These are phyloP conservation scores for Beauveria varroae DNA, from an alignment of 2,329 filamentous ascomycete species.

Conservation along the genomic window DNA sequence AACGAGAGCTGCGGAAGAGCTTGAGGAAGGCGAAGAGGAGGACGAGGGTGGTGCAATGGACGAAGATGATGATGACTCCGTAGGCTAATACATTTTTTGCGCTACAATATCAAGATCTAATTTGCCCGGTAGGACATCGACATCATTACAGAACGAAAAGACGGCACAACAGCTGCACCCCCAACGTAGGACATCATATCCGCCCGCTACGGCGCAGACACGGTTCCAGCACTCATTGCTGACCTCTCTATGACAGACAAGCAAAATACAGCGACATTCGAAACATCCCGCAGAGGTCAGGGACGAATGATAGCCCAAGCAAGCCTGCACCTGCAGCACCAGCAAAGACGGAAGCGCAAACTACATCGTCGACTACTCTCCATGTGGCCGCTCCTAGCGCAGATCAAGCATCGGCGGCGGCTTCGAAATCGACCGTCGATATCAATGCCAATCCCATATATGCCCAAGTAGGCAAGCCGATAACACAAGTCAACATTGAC, in stretches of 20 bases:
- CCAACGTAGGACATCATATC: constrained; percentile 39
- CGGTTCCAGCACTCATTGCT: background rate
- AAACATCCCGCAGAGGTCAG: constrained; percentile 55
- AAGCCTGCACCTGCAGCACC: constrained; percentile 41
- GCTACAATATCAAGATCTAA: background rate
- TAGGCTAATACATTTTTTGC: constrained; percentile 18
- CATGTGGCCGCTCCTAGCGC: constrained; percentile 36
- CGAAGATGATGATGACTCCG: constrained; percentile 50
- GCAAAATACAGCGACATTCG: constrained; percentile 57
- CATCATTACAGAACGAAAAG: constrained; percentile 60
- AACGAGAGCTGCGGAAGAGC: constrained; percentile 39
- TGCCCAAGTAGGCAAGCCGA: constrained; percentile 70
- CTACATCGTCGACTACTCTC: constrained; percentile 22
- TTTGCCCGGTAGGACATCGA: constrained; percentile 48
- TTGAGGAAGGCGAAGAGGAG: constrained; percentile 58
- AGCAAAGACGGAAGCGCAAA: constrained; percentile 27
- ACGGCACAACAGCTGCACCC: constrained; percentile 52
- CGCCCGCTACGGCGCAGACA: background rate
- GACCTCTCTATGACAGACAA: constrained; percentile 33
- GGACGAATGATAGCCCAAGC: constrained; percentile 41
- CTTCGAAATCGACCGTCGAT: constrained; percentile 76
- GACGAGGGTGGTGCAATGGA: constrained; percentile 55
- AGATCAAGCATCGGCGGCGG: constrained; percentile 52
- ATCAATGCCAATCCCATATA: constrained; percentile 77
- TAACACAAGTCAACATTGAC: constrained; percentile 69